Percentiles rank a stretch among this genome's conserved stretches.
Evolutionary conservation across 2,329 filamentous ascomycete genomes (phyloP).

Genomic region (Monosporascus sp.): DNA sequence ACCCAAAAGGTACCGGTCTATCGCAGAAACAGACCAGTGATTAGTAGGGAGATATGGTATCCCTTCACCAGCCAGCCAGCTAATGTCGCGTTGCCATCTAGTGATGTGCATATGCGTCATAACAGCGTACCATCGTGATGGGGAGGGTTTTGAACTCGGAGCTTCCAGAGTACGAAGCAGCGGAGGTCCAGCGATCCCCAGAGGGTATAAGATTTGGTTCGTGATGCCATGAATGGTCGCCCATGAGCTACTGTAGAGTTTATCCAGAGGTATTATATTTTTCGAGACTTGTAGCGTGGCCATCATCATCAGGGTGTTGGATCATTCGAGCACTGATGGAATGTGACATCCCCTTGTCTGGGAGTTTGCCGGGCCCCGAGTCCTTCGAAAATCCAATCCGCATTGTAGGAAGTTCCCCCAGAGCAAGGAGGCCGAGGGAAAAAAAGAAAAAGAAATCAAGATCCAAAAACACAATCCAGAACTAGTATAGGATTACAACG

Average conservation of each 20-base stretch:
- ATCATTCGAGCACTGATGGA: slow-evolving; percentile 16
- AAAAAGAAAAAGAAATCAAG: slow-evolving; percentile 8
- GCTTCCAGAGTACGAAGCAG: slow-evolving; percentile 14
- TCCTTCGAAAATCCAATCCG: slow-evolving; percentile 14
- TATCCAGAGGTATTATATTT: slow-evolving; percentile 28
- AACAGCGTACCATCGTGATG: slow-evolving; percentile 33
- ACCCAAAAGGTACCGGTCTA: slow-evolving; percentile 17
- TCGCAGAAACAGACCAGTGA: slow-evolving; percentile 11
- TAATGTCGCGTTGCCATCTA: slow-evolving; percentile 25
- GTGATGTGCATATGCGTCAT: slow-evolving; percentile 31
- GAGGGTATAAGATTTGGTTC: slow-evolving; percentile 30
- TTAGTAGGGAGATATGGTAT: slow-evolving; percentile 18
- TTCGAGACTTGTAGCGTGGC: slow-evolving; percentile 14
- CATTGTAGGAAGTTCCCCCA: slow-evolving; percentile 14
- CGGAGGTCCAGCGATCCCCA: slow-evolving; percentile 9
- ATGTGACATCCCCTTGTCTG: slow-evolving; percentile 15
- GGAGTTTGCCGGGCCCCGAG: slow-evolving; percentile 15
- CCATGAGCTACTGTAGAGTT: slow-evolving; percentile 31
- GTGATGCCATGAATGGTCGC: slow-evolving; percentile 32
- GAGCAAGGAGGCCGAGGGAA: slow-evolving; percentile 15
- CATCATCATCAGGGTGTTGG: slow-evolving; percentile 27
- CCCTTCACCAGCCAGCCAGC: slow-evolving; percentile 10
- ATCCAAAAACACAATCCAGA: slow-evolving; percentile 16
- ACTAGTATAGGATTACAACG: slow-evolving; percentile 28
- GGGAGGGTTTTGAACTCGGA: slow-evolving; percentile 18